Base-by-base conservation (phyloP, 257 asterid species). In the Galeopsis tetrahit region DNA sequence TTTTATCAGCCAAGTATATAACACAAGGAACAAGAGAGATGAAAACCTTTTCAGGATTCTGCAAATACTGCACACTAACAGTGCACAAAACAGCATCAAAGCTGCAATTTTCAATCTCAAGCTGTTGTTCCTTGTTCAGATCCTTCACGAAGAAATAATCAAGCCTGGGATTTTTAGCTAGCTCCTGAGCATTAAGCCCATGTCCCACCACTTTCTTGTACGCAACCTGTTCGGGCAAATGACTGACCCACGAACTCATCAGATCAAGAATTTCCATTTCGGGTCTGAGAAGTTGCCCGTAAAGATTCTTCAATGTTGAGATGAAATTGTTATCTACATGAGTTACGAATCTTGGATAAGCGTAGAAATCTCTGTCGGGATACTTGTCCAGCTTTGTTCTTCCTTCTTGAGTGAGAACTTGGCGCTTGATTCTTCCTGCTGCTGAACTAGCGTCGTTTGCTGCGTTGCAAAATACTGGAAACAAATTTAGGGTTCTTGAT, bases 241-340 rank as follows among this genome's bases (percentile, higher is more conserved):
- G 96, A 72, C 97, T 92, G 3, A 92, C 80, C 98, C 96, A 92
- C 0, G 96, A 92, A 60, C 98, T 90, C 96, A 90, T 90, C 7
- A 92, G 72, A 61, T 92, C 96, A 9, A 92, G 92, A 70, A 90
- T 82, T 65, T 92, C 96, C 83, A 71, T 78, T 4, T 90, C 96
- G 0, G 96, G 86, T n/a, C 85, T 80, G 73, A 90, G 68, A 10
- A 65, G 61, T 64, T 86, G 72, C 63, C 86, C 69, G 74, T 90
- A 92, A 7, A 88, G 81, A 77, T 79, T 62, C 0, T 81, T 88
- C 46, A 92, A 68, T 0, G 63, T 80, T 11, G 88, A 78, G 60
- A 92, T 86, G 86, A 92, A 92, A 21, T 63, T 70, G 52, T 79
- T 78, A 34, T 92, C 96, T 0, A 92, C 96, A 14, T 92, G 98